Conservation (phyloP, 768 basidiomycete species). For the Russula brevipes region DNA sequence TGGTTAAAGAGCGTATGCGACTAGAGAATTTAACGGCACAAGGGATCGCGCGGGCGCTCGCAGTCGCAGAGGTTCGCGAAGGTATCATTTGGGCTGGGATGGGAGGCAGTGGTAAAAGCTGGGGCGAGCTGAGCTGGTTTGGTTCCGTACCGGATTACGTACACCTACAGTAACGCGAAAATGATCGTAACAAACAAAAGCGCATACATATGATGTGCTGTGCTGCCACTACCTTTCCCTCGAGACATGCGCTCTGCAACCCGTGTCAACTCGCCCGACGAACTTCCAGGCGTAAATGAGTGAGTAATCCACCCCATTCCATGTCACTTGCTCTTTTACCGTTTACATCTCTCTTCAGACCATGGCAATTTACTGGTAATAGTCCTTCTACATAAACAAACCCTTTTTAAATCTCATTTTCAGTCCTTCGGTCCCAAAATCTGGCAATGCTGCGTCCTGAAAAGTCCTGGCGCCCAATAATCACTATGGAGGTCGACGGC, state of each 20-base stretch:
- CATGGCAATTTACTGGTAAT: constrained; percentile 32
- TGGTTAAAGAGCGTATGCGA: not conserved
- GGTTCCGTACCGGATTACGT: not conserved
- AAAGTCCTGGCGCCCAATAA: constrained; percentile 62
- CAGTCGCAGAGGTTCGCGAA: constrained; percentile 4
- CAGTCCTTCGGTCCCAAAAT: constrained; percentile 40
- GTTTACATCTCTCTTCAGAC: constrained; percentile 20
- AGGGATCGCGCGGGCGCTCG: constrained; percentile 2
- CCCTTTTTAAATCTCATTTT: not conserved
- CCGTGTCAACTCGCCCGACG: not conserved
- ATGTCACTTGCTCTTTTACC: not conserved
- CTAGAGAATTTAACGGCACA: not conserved
- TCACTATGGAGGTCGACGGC: constrained; percentile 51
- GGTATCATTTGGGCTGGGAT: not conserved
- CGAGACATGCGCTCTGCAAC: not conserved
- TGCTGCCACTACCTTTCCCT: no score
- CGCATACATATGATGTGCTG: no score
- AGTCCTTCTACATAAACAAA: not conserved
- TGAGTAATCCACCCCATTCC: not conserved
- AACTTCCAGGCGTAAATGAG: not conserved
- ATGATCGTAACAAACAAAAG: no score
- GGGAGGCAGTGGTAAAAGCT: not conserved
- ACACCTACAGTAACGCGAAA: no score
- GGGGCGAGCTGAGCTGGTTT: not conserved
- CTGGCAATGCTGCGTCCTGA: constrained; percentile 47